A percentile compares a stretch with the other conserved stretches of the same genome.
phyloP scores from a whole-genome alignment of 805 yeast genomes.

The Cyberlindnera maritima region DNA sequence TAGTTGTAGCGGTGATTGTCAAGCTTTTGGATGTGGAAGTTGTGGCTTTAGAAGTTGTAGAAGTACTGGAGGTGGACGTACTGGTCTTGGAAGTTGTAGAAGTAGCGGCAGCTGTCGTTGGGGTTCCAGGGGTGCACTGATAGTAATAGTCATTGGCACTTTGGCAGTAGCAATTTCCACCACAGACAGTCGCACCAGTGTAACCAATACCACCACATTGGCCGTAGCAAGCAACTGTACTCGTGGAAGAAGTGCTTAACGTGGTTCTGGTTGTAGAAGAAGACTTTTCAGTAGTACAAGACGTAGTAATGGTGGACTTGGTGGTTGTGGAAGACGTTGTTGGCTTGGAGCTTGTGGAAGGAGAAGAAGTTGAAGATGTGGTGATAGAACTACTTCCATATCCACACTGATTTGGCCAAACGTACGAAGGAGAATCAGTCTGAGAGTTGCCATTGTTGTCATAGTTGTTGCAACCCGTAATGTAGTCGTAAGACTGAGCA shows the following conservation, averaged over 20 bases:
- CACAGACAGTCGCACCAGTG: conserved; percentile 15
- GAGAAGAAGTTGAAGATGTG: conserved; percentile 1
- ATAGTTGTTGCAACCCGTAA: conserved; percentile 21
- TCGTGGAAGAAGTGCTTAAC: neutral
- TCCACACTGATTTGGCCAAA: conserved; percentile 26
- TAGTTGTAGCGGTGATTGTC: neutral
- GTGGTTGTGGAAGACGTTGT: too few species aligned
- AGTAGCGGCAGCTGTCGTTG: neutral
- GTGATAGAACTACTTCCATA: conserved; percentile 8
- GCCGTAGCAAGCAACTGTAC: conserved; percentile 6
- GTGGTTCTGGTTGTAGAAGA: conserved; percentile 1
- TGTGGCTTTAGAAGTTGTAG: neutral
- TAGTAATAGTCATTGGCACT: conserved; percentile 13
- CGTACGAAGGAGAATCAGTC: conserved; percentile 20
- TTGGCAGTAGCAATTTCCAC: conserved; percentile 10
- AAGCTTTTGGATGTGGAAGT: neutral
- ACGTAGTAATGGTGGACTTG: too few species aligned
- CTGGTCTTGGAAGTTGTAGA: neutral
- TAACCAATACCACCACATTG: conserved; percentile 22
- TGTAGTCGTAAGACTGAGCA: conserved; percentile 22
- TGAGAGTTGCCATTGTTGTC: conserved; percentile 22
- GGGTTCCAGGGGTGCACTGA: conserved; percentile 12
- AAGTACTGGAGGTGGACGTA: neutral
- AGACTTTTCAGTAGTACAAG: too few species aligned
- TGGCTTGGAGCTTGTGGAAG: too few species aligned